phyloP scores from a whole-genome alignment of 352 stramenopile species.

The Pythium pyrilobum region DNA sequence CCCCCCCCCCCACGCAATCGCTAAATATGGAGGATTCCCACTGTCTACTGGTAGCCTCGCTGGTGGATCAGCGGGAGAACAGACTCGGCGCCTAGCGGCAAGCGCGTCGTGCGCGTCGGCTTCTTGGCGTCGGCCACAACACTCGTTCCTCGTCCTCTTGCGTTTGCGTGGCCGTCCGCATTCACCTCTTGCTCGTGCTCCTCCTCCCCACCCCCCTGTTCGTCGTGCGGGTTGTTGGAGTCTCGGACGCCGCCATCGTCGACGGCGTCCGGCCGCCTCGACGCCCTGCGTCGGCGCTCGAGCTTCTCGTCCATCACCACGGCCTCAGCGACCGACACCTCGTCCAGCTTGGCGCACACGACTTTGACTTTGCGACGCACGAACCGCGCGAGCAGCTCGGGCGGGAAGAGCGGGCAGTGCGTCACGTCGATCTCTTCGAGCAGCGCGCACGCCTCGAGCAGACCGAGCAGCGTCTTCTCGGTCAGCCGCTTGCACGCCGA shows the following conservation, averaged over 20 bases:
- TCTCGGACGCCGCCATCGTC: neutral
- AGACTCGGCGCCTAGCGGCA: slow-evolving; percentile 4
- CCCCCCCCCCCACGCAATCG: no score
- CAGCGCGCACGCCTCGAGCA: slow-evolving; percentile 50
- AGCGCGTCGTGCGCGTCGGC: slow-evolving; percentile 7
- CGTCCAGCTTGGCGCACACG: slow-evolving; percentile 36
- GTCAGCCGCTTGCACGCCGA: slow-evolving; percentile 82
- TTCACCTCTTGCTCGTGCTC: neutral
- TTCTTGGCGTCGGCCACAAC: slow-evolving; percentile 8
- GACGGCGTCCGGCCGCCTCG: neutral
- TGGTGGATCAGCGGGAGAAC: slow-evolving; percentile 16
- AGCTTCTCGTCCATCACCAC: slow-evolving; percentile 9
- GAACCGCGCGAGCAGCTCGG: slow-evolving; percentile 48
- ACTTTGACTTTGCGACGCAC: slow-evolving; percentile 50
- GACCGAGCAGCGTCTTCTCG: slow-evolving; percentile 35
- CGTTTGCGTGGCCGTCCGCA: neutral
- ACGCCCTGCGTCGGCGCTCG: neutral
- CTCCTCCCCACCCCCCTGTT: neutral
- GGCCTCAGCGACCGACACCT: slow-evolving; percentile 17
- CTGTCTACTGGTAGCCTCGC: neutral
- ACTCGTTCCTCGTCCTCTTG: neutral
- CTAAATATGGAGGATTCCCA: neutral
- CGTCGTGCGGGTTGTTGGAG: neutral
- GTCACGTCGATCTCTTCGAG: slow-evolving; percentile 77
- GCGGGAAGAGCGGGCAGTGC: slow-evolving; percentile 65